Evolutionary conservation across 768 basidiomycete species (phyloP).

Genomic region (Mycena amicta): DNA sequence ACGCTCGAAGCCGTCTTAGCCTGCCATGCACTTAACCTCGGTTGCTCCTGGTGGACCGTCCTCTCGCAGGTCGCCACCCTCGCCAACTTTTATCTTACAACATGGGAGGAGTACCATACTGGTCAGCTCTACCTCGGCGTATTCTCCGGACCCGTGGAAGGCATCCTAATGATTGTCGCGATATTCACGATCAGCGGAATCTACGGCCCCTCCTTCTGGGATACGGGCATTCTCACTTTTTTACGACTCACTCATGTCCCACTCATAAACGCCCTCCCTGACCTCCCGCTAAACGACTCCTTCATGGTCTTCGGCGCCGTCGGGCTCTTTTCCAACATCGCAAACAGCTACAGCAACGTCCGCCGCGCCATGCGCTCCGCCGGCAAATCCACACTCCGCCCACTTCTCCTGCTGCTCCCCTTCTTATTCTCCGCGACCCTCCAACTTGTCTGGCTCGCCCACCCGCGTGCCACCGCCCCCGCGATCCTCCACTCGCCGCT

Average conservation of each 20-base stretch:
- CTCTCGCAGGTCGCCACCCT: slow-evolving; percentile 77
- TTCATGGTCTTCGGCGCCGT: slow-evolving; percentile 84
- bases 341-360: slow-evolving; percentile 82
- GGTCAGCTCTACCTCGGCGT: slow-evolving; percentile 89
- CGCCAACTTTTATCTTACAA: slow-evolving; percentile 80
- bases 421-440: slow-evolving; percentile 72
- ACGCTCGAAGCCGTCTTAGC: slow-evolving; percentile 91
- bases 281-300: slow-evolving; percentile 77
- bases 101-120: slow-evolving; percentile 89
- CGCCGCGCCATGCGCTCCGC: slow-evolving; percentile 52
- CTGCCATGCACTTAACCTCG: slow-evolving; percentile 84
- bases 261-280: slow-evolving; percentile 54
- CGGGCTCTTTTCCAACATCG: slow-evolving; percentile 78
- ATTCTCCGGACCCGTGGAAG: slow-evolving; percentile 96
- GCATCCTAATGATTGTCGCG: slow-evolving; percentile 80
- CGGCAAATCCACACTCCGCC: slow-evolving; percentile 47
- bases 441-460: slow-evolving; percentile 81
- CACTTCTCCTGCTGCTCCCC: slow-evolving; percentile 78
- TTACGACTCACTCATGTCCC: slow-evolving; percentile 56
- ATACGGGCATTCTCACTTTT: slow-evolving; percentile 64
- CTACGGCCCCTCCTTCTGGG: slow-evolving; percentile 81
- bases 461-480: slow-evolving; percentile 61
- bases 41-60: slow-evolving; percentile 97
- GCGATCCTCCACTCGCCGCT: slow-evolving; percentile 74
- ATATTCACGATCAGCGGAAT: slow-evolving; percentile 82